Evolutionary conservation across 768 basidiomycete genomes (phyloP), one percentile per base, ranked within the genome.

Genomic region (Phaffia australis): DNA sequence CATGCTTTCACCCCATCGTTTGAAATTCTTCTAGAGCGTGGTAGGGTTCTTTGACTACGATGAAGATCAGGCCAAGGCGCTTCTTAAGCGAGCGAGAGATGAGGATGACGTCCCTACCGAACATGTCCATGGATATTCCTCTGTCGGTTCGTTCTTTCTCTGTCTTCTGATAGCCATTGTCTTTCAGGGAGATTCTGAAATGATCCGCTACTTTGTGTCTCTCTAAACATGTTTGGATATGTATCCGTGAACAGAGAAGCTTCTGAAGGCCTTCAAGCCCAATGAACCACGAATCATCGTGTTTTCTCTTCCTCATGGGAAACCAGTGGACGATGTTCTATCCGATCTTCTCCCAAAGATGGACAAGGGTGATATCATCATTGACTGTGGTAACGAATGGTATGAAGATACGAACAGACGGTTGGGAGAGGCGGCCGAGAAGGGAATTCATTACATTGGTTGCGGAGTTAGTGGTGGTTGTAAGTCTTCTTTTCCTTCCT

Each of bases 341-440:
- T 70, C 74, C 1, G 69, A 76, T 55, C 60, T 77, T 29, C 56
- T 73, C 2, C 73, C 72, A 18, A 50, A 73, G 16, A 54, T 75
- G 16, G 66, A 69, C 19, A 65, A 74, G 58, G 76, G 73, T 1
- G 76, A 77, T 69, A 71, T 77, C 30, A 63, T 77, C 42, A 62
- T 77, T 18, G 76, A 77, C 60, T 73, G 75, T 4, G 76, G 75
- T 1, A 77, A 77, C 62, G 75, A 77, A 68, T 74, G 73, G 73
- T 77, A 69, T 62, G 69, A 70, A 54, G 68, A 71, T 25, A 76
- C 76, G 1, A 74, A 76, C 63, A 56, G 73, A 15, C 63, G 76
- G 58, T 75, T 76, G 68, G 63, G 19, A 47, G 25, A 65, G 48
- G 35, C 70, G 25, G 61, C 64, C 25, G 71, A 73, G 55, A 69